phyloP scores from a whole-genome alignment of 371 early-diverging fungal genomes.

The Funneliformis caledonium region DNA sequence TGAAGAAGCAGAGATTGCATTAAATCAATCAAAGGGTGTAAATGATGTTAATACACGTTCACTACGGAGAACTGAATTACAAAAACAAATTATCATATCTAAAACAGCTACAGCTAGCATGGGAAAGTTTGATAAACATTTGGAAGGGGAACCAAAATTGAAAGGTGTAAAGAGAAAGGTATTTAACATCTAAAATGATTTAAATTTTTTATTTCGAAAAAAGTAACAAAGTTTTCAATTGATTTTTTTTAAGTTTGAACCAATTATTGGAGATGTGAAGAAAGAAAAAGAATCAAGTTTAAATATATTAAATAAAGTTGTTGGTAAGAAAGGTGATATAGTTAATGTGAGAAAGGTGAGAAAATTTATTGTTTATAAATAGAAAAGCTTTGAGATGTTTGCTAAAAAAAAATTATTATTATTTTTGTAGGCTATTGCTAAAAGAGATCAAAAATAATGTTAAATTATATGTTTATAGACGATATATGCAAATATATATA shows the following conservation, averaged over 20 bases:
- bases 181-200: not conserved
- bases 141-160: conserved; percentile 81
- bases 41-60: conserved; percentile 53
- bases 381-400: too few relatives aligned
- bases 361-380: not conserved
- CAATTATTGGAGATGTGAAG: conserved; percentile 58
- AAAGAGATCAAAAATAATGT: not conserved
- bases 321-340: conserved; percentile 55
- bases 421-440: conserved; percentile 35
- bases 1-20: conserved; percentile 72
- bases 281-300: conserved; percentile 66
- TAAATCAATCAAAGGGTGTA: conserved; percentile 47
- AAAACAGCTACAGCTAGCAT: conserved; percentile 84
- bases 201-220: not conserved
- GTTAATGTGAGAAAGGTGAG: conserved; percentile 65
- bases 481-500: not conserved
- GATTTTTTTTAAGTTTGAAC: conserved; percentile 55
- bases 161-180: conserved; percentile 80
- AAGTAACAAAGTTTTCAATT: not conserved
- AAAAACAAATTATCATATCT: conserved; percentile 66
- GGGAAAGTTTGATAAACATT: conserved; percentile 85
- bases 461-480: not conserved
- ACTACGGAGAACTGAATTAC: conserved; percentile 71
- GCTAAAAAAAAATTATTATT: not conserved
- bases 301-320: conserved; percentile 65